A percentile compares a stretch with the other conserved stretches of the same genome.
These are phyloP conservation scores for Neofusicoccum parvum DNA, from an alignment of 2,329 filamentous ascomycete genomes.

Conservation along the genomic window DNA sequence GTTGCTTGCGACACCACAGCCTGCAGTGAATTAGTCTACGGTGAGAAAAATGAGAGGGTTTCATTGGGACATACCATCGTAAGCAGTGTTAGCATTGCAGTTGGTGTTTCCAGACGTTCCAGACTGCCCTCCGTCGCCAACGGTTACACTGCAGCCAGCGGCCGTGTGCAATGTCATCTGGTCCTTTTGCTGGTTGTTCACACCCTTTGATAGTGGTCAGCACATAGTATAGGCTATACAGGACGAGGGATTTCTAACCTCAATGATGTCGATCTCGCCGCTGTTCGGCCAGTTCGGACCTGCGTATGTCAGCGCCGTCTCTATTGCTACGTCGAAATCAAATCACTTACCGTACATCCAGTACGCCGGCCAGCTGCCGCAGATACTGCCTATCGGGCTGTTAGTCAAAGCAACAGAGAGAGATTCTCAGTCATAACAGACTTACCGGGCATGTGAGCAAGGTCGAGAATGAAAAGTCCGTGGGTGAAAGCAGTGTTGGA, in stretches of 20 bases:
- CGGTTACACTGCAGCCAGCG: constrained; percentile 35
- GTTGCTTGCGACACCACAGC: constrained; percentile 35
- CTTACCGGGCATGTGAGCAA: constrained; percentile 42
- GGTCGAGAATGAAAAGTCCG: constrained; percentile 42
- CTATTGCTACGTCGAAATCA: not conserved
- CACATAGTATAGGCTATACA: not conserved
- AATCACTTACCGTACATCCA: constrained; percentile 24
- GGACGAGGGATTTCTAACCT: not conserved
- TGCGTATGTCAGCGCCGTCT: constrained; percentile 25
- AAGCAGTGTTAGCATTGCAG: constrained; percentile 40
- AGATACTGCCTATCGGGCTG: constrained; percentile 23
- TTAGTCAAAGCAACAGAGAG: not conserved
- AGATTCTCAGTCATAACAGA: not conserved
- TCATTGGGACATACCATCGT: constrained; percentile 19
- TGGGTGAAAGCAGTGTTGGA: constrained; percentile 41
- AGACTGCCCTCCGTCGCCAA: constrained; percentile 36
- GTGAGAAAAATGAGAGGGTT: too few species aligned
- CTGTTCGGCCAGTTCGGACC: constrained; percentile 44
- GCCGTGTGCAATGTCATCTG: constrained; percentile 43
- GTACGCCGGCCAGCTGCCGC: constrained; percentile 45
- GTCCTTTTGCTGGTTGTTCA: constrained; percentile 40
- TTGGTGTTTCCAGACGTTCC: constrained; percentile 35
- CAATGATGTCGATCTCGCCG: constrained; percentile 38
- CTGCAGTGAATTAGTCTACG: constrained; percentile 15
- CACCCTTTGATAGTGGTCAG: constrained; percentile 37